Conservation (phyloP, 2,329 filamentous ascomycete genomes). For the Fusarium albidum region DNA sequence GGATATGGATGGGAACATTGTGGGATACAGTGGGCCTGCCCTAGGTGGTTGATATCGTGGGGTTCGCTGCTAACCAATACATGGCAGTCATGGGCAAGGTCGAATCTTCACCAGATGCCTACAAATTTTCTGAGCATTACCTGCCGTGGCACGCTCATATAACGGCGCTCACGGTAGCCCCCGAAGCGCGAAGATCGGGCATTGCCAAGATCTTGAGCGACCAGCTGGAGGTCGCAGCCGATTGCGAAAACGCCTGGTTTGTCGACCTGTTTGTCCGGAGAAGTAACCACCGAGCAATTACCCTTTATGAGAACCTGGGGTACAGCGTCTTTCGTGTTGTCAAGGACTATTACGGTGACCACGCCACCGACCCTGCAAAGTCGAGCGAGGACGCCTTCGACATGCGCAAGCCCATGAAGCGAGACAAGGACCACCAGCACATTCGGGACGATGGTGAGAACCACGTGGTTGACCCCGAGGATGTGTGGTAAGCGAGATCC, state of each 20-base stretch:
- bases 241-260: slow-evolving; percentile 89
- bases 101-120: slow-evolving; percentile 81
- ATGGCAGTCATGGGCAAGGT: slow-evolving; percentile 94
- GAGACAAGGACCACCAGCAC: slow-evolving; percentile 79
- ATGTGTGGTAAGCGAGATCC: slow-evolving; percentile 73
- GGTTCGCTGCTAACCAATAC: slow-evolving; percentile 36
- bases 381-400: slow-evolving; percentile 89
- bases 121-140: slow-evolving; percentile 83
- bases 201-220: slow-evolving; percentile 85
- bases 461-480: slow-evolving; percentile 79
- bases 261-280: slow-evolving; percentile 93
- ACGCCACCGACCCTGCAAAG: slow-evolving; percentile 69
- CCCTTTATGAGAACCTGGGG: slow-evolving; percentile 89
- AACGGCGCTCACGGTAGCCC: slow-evolving; percentile 92
- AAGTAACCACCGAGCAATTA: slow-evolving; percentile 87
- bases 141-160: slow-evolving; percentile 99
- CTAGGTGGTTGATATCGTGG: slow-evolving; percentile 1
- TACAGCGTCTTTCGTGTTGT: slow-evolving; percentile 92
- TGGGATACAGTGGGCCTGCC: slow-evolving; percentile 82
- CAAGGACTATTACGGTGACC: slow-evolving; percentile 91
- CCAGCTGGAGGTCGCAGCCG: slow-evolving; percentile 82
- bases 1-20: slow-evolving; percentile 84
- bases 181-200: slow-evolving; percentile 83
- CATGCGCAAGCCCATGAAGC: slow-evolving; percentile 90
- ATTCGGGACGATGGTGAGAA: slow-evolving; percentile 82